Conservation (phyloP, 148 eudicot species). For the Linanthus parryae region DNA sequence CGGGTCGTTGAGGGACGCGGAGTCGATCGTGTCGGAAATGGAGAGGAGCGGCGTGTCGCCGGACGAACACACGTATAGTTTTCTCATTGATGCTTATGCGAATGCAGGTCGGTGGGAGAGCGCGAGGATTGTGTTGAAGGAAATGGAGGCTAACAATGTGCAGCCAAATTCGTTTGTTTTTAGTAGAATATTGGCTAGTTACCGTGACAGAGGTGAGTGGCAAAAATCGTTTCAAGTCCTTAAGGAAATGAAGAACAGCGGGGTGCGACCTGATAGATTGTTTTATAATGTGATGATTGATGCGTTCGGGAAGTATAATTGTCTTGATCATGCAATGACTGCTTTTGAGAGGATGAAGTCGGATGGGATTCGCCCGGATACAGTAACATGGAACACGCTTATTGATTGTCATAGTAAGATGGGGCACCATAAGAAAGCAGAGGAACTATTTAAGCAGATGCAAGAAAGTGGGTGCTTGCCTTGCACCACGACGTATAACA, state of each 20-base stretch:
- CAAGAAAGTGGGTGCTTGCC: constrained; percentile 67
- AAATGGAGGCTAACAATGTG: constrained; percentile 77
- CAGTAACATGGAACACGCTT: constrained; percentile 92
- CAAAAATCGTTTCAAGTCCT: constrained; percentile 86
- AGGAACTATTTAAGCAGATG: constrained; percentile 73
- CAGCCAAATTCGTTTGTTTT: constrained; percentile 69
- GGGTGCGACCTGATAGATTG: constrained; percentile 79
- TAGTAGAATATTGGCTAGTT: constrained; percentile 73
- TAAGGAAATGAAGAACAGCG: constrained; percentile 79
- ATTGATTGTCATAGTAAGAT: constrained; percentile 83
- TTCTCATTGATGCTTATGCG: constrained; percentile 81
- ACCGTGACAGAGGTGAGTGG: constrained; percentile 93
- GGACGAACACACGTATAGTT: constrained; percentile 80
- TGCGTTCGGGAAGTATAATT: constrained; percentile 89
- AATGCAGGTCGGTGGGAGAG: constrained; percentile 97
- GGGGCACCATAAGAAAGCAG: constrained; percentile 62
- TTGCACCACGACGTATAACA: constrained; percentile 79
- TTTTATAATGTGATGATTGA: constrained; percentile 96
- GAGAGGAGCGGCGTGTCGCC: constrained; percentile 71
- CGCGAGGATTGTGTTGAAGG: constrained; percentile 86
- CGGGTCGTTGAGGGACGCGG: constrained; percentile 73
- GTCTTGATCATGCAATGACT: constrained; percentile 86
- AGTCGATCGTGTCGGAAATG: constrained; percentile 73
- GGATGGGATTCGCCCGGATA: constrained; percentile 87
- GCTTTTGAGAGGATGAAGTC: constrained; percentile 68